Evolutionary conservation across 805 yeast species (phyloP).

Genomic region (Suhomyces sp.): DNA sequence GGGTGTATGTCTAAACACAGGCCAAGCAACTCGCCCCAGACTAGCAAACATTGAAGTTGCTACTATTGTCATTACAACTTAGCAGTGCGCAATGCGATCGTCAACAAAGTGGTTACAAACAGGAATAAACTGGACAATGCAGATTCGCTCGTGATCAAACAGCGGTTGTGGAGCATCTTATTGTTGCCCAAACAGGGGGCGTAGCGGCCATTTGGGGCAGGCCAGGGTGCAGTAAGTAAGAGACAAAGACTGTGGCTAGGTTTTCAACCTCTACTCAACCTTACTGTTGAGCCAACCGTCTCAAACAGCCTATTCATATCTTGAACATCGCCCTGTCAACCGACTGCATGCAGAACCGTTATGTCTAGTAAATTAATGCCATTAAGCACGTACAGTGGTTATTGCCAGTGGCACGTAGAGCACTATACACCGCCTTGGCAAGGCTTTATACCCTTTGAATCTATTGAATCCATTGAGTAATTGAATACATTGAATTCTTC

Average conservation of each 20-base stretch:
- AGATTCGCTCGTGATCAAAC: not conserved
- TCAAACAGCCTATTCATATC: not conserved
- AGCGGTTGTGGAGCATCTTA: conserved; percentile 1
- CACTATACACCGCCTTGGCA: not conserved
- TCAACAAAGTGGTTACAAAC: not conserved
- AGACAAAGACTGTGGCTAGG: not conserved
- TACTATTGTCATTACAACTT: not conserved
- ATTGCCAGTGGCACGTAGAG: not conserved
- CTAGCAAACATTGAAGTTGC: not conserved
- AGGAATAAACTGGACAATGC: not conserved
- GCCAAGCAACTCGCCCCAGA: not conserved
- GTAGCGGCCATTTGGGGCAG: not conserved
- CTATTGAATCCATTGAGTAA: not conserved
- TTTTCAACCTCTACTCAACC: not conserved
- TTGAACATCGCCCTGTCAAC: not conserved
- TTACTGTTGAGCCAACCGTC: too few relatives aligned
- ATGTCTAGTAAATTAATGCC: not conserved
- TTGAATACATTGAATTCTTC: not conserved
- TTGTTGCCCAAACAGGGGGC: not conserved
- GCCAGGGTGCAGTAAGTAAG: not conserved
- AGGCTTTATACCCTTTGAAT: too few relatives aligned
- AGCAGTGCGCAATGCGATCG: not conserved
- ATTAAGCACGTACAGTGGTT: not conserved
- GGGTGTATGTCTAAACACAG: too few relatives aligned
- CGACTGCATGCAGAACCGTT: not conserved